These are phyloP conservation scores for Halophytophthora polymorphica DNA, from an alignment of 352 stramenopile species.

Conservation along the genomic window DNA sequence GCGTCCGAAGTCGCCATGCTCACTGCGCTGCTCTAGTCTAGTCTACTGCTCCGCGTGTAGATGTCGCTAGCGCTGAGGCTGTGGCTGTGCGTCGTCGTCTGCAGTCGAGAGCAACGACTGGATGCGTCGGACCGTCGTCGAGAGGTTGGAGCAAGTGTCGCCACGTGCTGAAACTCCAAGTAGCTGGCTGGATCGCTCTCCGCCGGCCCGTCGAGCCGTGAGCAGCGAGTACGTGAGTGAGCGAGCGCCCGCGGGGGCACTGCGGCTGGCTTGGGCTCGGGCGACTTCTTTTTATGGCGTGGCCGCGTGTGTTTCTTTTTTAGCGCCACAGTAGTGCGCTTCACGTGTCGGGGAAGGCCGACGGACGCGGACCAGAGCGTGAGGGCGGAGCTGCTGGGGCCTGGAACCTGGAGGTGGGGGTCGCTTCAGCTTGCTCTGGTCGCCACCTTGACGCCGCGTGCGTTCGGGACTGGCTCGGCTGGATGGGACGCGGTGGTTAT, in stretches of 20 bases:
- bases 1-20: conserved; percentile 24
- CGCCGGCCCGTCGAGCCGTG: not conserved
- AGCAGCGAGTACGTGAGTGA: not conserved
- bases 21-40: not conserved
- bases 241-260: not conserved
- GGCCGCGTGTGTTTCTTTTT: too few species aligned
- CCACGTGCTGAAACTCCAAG: not conserved
- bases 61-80: not conserved
- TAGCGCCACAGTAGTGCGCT: too few species aligned
- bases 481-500: not conserved
- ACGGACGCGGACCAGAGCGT: too few species aligned
- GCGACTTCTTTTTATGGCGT: too few species aligned
- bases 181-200: not conserved
- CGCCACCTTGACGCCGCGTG: too few species aligned
- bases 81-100: not conserved
- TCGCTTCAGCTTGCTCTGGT: too few species aligned
- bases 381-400: too few species aligned
- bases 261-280: not conserved
- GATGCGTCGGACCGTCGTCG: too few species aligned
- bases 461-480: not conserved
- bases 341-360: too few species aligned
- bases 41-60: conserved; percentile 7
- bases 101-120: not conserved
- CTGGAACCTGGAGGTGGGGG: too few species aligned
- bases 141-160: not conserved